phyloP scores from a whole-genome alignment of 1,139 yeast genomes.

The Scheffersomyces stambukii region DNA sequence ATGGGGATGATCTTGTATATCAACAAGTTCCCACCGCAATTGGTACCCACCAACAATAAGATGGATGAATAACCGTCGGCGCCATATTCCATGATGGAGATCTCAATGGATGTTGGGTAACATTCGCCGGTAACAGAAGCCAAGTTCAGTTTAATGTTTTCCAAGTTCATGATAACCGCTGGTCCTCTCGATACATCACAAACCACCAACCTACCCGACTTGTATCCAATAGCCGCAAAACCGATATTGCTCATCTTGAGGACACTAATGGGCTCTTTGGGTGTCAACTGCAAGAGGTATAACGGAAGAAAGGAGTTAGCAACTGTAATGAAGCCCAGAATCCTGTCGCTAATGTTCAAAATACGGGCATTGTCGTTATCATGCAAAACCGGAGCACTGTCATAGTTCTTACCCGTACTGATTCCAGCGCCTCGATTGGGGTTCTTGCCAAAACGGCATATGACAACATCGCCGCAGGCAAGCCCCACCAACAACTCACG shows the following conservation, averaged over 20 bases:
- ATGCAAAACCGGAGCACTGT: conserved; percentile 29
- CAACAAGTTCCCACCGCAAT: conserved; percentile 64
- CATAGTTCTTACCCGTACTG: conserved; percentile 21
- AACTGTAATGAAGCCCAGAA: conserved; percentile 29
- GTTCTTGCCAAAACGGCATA: conserved; percentile 65
- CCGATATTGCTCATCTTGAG: conserved; percentile 73
- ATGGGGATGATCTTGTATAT: conserved; percentile 68
- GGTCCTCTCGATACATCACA: conserved; percentile 82
- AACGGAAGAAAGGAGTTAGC: conserved; percentile 59
- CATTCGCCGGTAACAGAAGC: conserved; percentile 33
- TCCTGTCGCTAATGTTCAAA: conserved; percentile 26
- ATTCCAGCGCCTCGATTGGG: conserved; percentile 10
- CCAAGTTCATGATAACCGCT: conserved; percentile 59
- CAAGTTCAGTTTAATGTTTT: conserved; percentile 37
- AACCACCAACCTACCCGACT: conserved; percentile 68
- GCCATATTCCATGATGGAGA: conserved; percentile 65
- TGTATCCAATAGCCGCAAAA: conserved; percentile 79
- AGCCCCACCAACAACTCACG: conserved; percentile 75
- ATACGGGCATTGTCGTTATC: conserved; percentile 33
- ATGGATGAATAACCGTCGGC: conserved; percentile 70
- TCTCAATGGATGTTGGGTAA: conserved; percentile 60
- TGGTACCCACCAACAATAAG: conserved; percentile 72
- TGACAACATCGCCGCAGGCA: conserved; percentile 66
- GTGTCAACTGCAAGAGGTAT: conserved; percentile 35
- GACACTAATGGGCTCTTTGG: conserved; percentile 49